Conservation (phyloP, 164 flowering plant genomes). For the Kalanchoe fedtschenkoi region DNA sequence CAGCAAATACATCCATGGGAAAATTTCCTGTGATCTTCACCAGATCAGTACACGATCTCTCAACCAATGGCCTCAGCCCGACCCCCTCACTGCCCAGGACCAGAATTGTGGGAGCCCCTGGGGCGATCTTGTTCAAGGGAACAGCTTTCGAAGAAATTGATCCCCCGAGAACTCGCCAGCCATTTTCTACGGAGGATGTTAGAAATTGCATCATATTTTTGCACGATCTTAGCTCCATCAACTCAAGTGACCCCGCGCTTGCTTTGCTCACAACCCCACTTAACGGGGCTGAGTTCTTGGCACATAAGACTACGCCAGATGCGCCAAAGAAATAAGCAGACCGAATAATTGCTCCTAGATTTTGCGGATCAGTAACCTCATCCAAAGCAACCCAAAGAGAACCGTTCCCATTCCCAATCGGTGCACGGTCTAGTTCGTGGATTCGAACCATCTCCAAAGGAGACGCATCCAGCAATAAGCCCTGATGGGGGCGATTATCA, state of each 20-base stretch:
- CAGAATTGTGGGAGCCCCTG: conserved; percentile 77
- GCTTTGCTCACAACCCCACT: conserved; percentile 99
- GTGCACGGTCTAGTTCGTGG: conserved; percentile 56
- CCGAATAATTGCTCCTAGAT: conserved; percentile 86
- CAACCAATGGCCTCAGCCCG: conserved; percentile 91
- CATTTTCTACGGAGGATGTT: conserved; percentile 65
- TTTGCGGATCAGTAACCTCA: conserved; percentile 94
- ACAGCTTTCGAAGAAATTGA: conserved; percentile 69
- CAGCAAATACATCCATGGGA: conserved; percentile 26
- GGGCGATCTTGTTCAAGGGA: conserved; percentile 51
- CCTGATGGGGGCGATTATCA: conserved; percentile 90
- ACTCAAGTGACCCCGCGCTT: conserved; percentile 92
- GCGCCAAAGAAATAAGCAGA: conserved; percentile 95
- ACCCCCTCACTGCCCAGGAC: conserved; percentile 96
- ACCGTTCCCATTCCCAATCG: conserved; percentile 30
- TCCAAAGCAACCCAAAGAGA: conserved; percentile 92
- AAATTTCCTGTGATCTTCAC: conserved; percentile 63
- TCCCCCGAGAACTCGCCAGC: conserved; percentile 93
- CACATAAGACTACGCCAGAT: conserved; percentile 84
- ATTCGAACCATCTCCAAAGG: conserved; percentile 78
- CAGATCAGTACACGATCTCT: conserved; percentile 77
- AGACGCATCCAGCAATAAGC: conserved; percentile 85
- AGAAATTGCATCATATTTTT: conserved; percentile 98
- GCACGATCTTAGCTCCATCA: conserved; percentile 84
- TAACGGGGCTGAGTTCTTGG: conserved; percentile 93